Percentiles rank a stretch among this genome's conserved stretches.
Evolutionary conservation across 805 yeast species (phyloP).

Genomic region (Ogataea allantospora): DNA sequence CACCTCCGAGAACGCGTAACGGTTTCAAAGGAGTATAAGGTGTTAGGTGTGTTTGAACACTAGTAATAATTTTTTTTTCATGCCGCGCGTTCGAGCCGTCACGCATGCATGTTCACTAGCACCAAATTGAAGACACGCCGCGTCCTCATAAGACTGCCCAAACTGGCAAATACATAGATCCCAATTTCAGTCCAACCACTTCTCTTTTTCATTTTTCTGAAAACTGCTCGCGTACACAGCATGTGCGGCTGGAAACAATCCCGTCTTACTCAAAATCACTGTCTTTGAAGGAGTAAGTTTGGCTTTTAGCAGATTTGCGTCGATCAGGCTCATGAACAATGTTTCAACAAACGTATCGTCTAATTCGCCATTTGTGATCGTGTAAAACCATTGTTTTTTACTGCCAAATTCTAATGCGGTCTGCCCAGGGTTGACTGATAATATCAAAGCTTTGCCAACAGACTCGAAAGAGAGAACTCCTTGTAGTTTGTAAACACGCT

Average conservation of each 20-base stretch:
- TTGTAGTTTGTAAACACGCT: conserved; percentile 19
- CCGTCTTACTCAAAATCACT: conserved; percentile 31
- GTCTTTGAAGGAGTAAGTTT: conserved; percentile 37
- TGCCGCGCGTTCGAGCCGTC: background rate
- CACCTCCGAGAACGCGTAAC: conserved; percentile 7
- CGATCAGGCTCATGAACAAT: conserved; percentile 48
- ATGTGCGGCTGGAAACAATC: conserved; percentile 29
- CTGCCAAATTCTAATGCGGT: conserved; percentile 9
- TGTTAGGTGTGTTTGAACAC: background rate
- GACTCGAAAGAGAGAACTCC: conserved; percentile 20
- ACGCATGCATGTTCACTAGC: conserved; percentile 2
- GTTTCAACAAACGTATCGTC: conserved; percentile 48
- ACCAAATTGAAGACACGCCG: background rate
- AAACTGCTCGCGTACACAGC: conserved; percentile 22
- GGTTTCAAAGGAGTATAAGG: conserved; percentile 3
- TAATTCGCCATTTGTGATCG: conserved; percentile 12
- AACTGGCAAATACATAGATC: background rate
- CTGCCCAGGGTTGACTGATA: conserved; percentile 18
- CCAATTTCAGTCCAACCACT: conserved; percentile 29
- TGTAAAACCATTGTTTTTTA: conserved; percentile 20
- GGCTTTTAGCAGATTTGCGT: conserved; percentile 52
- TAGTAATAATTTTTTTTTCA: background rate
- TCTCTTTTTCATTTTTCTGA: conserved; percentile 24
- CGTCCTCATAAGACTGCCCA: conserved; percentile 3
- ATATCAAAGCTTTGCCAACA: conserved; percentile 27